phyloP scores from a whole-genome alignment of 768 basidiomycete species.

The Suillus subluteus region DNA sequence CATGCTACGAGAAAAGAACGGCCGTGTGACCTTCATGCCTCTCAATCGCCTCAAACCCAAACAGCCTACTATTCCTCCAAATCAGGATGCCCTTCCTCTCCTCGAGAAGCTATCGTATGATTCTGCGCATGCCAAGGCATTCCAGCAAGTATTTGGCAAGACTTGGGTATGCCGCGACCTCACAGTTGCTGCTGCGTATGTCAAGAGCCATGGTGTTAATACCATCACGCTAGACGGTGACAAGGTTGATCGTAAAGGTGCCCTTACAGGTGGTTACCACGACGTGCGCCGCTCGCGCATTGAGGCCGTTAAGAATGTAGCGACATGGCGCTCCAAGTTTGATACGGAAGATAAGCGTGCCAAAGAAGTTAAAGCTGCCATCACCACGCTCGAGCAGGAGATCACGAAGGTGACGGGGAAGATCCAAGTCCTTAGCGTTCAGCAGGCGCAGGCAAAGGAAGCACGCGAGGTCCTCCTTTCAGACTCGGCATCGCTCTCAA shows the following conservation, averaged over 20 bases:
- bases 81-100: conserved; percentile 78
- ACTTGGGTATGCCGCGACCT: conserved; percentile 96
- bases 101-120: conserved; percentile 85
- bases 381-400: conserved; percentile 80
- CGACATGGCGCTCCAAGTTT: conserved; percentile 73
- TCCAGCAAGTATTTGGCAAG: conserved; percentile 97
- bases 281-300: conserved; percentile 89
- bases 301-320: conserved; percentile 80
- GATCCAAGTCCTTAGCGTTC: conserved; percentile 69
- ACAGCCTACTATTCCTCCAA: conserved; percentile 60
- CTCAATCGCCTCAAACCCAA: conserved; percentile 92
- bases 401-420: conserved; percentile 76
- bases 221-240: conserved; percentile 98
- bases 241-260: conserved; percentile 95
- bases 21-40: conserved; percentile 98
- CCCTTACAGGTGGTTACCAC: conserved; percentile 95
- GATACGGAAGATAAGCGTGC: conserved; percentile 66
- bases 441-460: conserved; percentile 71
- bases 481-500: conserved; percentile 59
- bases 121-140: conserved; percentile 71
- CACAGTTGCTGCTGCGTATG: conserved; percentile 90
- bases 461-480: conserved; percentile 67
- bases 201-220: conserved; percentile 92
- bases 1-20: conserved; percentile 93
- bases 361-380: conserved; percentile 73